Percentiles rank a stretch among this genome's conserved stretches.
Conservation (phyloP, 2,329 filamentous ascomycete species). For the Simplicillium sp. region DNA sequence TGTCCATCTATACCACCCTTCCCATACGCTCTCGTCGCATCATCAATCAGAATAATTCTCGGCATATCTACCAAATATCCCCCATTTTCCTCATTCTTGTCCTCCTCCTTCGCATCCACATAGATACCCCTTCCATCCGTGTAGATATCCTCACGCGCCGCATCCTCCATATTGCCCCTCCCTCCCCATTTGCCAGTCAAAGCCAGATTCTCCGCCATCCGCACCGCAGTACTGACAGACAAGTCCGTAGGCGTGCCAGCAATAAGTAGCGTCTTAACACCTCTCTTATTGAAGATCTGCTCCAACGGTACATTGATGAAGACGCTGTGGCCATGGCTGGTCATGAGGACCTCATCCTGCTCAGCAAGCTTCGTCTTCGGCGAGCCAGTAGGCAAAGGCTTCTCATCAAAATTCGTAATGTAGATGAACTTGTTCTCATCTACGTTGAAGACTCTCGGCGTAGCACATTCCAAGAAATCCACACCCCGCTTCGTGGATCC, state of each 20-base stretch:
- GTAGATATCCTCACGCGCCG: not conserved
- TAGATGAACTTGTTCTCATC: not conserved
- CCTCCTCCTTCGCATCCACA: not conserved
- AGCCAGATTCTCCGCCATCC: conserved; percentile 8
- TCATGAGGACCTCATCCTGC: not conserved
- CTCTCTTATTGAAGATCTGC: conserved; percentile 3
- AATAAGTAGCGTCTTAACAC: conserved; percentile 7
- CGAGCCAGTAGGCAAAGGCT: conserved; percentile 4
- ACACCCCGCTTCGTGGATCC: not conserved
- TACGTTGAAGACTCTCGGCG: not conserved
- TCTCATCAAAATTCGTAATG: conserved; percentile 4
- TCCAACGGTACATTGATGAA: conserved; percentile 8
- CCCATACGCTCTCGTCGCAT: conserved; percentile 7
- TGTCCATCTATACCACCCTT: conserved; percentile 8
- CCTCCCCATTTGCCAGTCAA: conserved; percentile 9
- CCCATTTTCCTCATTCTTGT: conserved; percentile 3
- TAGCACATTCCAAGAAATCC: not conserved
- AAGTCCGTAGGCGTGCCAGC: conserved; percentile 7
- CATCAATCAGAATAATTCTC: conserved; percentile 7
- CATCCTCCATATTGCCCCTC: conserved; percentile 7
- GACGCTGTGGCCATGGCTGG: not conserved
- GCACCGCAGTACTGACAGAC: conserved; percentile 8
- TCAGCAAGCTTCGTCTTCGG: not conserved
- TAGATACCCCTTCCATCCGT: conserved; percentile 8
- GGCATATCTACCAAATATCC: conserved; percentile 8